Base-by-base conservation (phyloP, 2,329 filamentous ascomycete genomes). In the Aspergillus brunneoviolaceus region DNA sequence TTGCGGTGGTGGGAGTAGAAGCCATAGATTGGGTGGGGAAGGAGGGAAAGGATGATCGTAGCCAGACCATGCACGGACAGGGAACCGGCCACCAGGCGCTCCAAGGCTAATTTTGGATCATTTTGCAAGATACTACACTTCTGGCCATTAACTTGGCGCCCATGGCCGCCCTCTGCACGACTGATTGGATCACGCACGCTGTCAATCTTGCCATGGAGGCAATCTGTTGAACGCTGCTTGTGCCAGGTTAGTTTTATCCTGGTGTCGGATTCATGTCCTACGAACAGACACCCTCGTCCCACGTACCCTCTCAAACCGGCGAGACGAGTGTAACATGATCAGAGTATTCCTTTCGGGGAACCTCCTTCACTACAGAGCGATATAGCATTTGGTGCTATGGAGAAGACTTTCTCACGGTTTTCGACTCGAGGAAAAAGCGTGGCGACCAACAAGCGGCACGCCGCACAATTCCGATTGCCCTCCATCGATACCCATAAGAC, bases 21-120 rank as follows among this genome's bases (percentile, higher is more conserved):
- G 16, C 39, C 39, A 45, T 45, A 45, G 39, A 45, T 27, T 45
- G 42, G 53, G 51, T 49, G 57, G 54, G 60, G 58, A 53, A 52
- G 60, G 59, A 60, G 58, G 60, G 58, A 51, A 50, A 53, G 60
- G 60, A 60, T 42, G 57, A 65, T 62, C 64, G 58, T 58, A 49
- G 59, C 45, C 58, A 45, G 54, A 52, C 55, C 58, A 58, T 60
- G 65, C 61, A 60, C 58, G 52, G 59, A 53, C 53, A 57, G 57
- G 64, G 60, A 64, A 63, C 63, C 31, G 62, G 57, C 62, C 57
- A 60, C 57, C 55, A 60, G 59, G 52, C 39, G 16, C 50, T 57
- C 39, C 35, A 21, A 47, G 59, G 62, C 64, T 66, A 67, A 67
- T 67, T 67, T 66, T 67, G 65, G 65, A 66, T 59, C 53, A 61